Evolutionary conservation across 2,329 filamentous ascomycete genomes (phyloP).

Genomic region (Albophoma yamanashiensis): DNA sequence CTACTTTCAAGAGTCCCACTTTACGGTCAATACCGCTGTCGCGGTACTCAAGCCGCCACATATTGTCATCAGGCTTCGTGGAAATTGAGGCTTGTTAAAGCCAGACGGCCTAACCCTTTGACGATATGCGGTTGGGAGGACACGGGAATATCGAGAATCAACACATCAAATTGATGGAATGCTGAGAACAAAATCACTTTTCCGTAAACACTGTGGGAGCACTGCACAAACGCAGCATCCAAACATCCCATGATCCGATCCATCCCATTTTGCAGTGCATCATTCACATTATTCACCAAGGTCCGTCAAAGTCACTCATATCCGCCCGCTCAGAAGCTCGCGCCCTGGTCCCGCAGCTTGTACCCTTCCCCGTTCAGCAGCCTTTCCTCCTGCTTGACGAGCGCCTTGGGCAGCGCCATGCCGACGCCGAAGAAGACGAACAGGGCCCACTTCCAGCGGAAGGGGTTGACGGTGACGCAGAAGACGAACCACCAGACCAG

Average conservation of each 20-base stretch:
- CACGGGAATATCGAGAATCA: no score
- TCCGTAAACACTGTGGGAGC: no score
- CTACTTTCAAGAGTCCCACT: no score
- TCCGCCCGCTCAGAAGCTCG: constrained; percentile 6
- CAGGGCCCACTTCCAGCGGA: constrained; percentile 80
- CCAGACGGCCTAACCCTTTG: no score
- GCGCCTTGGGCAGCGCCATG: constrained; percentile 48
- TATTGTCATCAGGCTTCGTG: no score
- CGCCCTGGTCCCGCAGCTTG: constrained; percentile 7
- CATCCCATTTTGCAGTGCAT: not conserved
- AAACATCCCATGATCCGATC: not conserved
- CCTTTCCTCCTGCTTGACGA: constrained; percentile 57
- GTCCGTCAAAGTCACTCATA: not conserved
- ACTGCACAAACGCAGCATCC: not conserved
- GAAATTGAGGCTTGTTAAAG: no score
- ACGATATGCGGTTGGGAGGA: no score
- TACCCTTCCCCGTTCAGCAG: constrained; percentile 42
- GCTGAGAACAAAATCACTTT: no score
- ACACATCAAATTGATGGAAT: no score
- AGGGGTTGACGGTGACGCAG: constrained; percentile 69
- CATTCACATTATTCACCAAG: not conserved
- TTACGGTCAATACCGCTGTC: no score
- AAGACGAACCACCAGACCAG: constrained; percentile 80
- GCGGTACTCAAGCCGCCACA: no score
- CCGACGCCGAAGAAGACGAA: constrained; percentile 76